Conservation (phyloP, 2,329 filamentous ascomycete species). For the Cordyceps cicadae region DNA sequence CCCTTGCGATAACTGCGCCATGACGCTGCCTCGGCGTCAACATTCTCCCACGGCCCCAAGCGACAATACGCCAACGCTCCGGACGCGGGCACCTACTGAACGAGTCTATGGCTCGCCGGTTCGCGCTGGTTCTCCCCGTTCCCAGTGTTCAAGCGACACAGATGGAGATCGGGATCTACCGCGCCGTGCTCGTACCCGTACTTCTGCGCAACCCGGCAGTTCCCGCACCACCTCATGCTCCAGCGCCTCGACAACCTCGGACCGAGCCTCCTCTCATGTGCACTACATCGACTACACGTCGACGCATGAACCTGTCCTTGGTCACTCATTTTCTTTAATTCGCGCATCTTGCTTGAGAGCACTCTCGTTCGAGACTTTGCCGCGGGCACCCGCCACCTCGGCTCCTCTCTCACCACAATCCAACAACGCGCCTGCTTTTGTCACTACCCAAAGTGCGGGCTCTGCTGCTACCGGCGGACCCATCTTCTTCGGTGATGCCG, state of each 20-base stretch:
- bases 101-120: conserved; percentile 43
- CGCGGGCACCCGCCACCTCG: conserved; percentile 41
- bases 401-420: conserved; percentile 29
- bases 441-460: conserved; percentile 46
- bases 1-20: conserved; percentile 60
- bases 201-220: conserved; percentile 35
- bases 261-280: conserved; percentile 42
- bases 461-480: conserved; percentile 53
- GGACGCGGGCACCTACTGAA: conserved; percentile 53
- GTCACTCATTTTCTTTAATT: conserved; percentile 58
- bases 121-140: conserved; percentile 43
- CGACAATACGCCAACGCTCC: conserved; percentile 44
- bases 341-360: conserved; percentile 59
- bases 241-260: conserved; percentile 43
- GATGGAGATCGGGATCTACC: conserved; percentile 41
- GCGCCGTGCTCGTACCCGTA: conserved; percentile 31
- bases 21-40: conserved; percentile 47
- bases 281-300: conserved; percentile 63
- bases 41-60: conserved; percentile 19
- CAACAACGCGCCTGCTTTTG: conserved; percentile 38
- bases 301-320: conserved; percentile 54
- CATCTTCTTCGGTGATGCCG: conserved; percentile 60
- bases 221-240: conserved; percentile 42
- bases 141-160: conserved; percentile 43
- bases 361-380: conserved; percentile 58